A percentile compares a stretch with the other conserved stretches of the same genome.
phyloP scores from a whole-genome alignment of 129 eudicot genomes.

The Arctium minus region DNA sequence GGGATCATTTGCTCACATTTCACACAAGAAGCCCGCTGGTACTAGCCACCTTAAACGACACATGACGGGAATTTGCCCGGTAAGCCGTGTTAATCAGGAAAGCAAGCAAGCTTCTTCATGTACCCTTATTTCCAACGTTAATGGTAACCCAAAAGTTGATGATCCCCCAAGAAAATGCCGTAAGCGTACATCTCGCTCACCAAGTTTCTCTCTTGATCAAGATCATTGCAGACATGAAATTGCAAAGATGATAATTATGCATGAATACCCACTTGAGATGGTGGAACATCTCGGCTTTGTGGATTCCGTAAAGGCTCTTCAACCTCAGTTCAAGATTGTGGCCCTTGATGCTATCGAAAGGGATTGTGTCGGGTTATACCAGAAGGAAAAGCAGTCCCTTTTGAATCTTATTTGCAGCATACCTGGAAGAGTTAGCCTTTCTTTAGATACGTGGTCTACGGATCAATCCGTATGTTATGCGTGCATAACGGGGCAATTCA shows the following conservation, averaged over 20 bases:
- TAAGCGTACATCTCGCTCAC: slow-evolving; percentile 23
- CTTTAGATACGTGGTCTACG: slow-evolving; percentile 56
- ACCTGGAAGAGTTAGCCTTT: slow-evolving; percentile 61
- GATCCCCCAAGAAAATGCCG: slow-evolving; percentile 43
- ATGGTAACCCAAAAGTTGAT: slow-evolving; percentile 10
- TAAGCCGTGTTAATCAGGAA: slow-evolving; percentile 33
- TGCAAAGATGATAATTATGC: slow-evolving; percentile 65
- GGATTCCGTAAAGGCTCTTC: slow-evolving; percentile 39
- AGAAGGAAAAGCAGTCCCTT: slow-evolving; percentile 46
- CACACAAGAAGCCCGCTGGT: slow-evolving; percentile 48
- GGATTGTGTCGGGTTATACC: slow-evolving; percentile 46
- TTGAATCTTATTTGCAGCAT: slow-evolving; percentile 42
- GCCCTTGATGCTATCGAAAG: slow-evolving; percentile 36
- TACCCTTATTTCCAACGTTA: slow-evolving; percentile 16
- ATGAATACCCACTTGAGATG: slow-evolving; percentile 59
- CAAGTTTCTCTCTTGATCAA: slow-evolving; percentile 30
- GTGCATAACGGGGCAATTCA: slow-evolving; percentile 52
- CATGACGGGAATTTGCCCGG: slow-evolving; percentile 62
- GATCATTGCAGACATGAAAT: slow-evolving; percentile 34
- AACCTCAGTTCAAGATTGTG: slow-evolving; percentile 48
- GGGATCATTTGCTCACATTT: slow-evolving; percentile 57
- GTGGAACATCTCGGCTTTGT: slow-evolving; percentile 51
- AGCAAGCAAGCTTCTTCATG: slow-evolving; percentile 10
- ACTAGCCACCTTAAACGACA: slow-evolving; percentile 81
- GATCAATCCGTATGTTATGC: slow-evolving; percentile 40